A percentile compares a stretch with the other conserved stretches of the same genome.
Conservation (phyloP, 768 basidiomycete species). For the Amanita fuliginea region DNA sequence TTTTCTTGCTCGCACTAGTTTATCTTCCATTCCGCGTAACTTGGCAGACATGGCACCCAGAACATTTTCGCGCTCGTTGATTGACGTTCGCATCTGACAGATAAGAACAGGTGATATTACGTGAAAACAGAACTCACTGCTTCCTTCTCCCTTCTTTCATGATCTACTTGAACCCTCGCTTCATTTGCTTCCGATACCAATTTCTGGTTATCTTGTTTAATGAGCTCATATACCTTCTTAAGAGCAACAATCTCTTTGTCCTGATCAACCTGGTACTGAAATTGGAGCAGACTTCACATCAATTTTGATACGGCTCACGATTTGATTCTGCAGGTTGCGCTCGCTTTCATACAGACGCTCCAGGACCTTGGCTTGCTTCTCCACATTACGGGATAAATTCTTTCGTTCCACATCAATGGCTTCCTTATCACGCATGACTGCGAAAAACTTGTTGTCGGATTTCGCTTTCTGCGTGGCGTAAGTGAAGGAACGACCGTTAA, state of each 20-base stretch:
- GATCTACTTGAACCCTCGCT: slow-evolving; percentile 23
- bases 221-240: slow-evolving; percentile 17
- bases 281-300: not conserved
- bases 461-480: slow-evolving; percentile 68
- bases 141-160: slow-evolving; percentile 25
- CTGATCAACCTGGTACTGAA: slow-evolving; percentile 21
- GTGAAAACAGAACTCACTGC: not conserved
- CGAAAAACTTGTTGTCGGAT: slow-evolving; percentile 89
- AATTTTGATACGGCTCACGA: slow-evolving; percentile 31
- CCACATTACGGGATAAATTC: slow-evolving; percentile 36
- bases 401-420: slow-evolving; percentile 70
- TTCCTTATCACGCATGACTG: slow-evolving; percentile 84
- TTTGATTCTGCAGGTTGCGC: slow-evolving; percentile 42
- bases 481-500: not conserved
- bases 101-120: slow-evolving; percentile 5
- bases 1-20: slow-evolving; percentile 31
- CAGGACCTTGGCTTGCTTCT: slow-evolving; percentile 42
- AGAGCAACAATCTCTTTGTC: slow-evolving; percentile 31
- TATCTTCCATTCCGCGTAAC: slow-evolving; percentile 36
- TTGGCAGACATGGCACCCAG: slow-evolving; percentile 23
- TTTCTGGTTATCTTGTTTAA: slow-evolving; percentile 23
- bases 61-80: slow-evolving; percentile 24
- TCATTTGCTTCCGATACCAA: slow-evolving; percentile 21
- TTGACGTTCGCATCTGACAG: slow-evolving; percentile 16
- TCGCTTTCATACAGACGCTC: slow-evolving; percentile 59